Evolutionary conservation across 1,284 basidiomycete genomes (phyloP), one percentile per base, ranked within the genome.

Genomic region (Fomitopsis betulina): DNA sequence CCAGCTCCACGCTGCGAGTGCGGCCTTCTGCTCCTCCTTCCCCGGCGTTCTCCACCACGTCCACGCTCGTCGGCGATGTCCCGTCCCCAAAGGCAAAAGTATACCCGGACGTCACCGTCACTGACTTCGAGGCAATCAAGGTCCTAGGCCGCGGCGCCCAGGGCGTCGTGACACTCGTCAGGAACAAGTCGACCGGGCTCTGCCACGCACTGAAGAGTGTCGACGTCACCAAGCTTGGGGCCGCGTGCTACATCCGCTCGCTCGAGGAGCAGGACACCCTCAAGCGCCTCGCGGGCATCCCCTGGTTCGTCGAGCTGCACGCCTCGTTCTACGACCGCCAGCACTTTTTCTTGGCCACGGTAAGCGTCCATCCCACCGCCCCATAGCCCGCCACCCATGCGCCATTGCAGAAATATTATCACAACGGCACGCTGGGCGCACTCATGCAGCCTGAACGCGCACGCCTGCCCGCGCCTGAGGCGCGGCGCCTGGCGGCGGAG

Each of bases 311-410:
- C 10, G 57, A 61, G 27, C 61, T 70, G n/a, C 50, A 61, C 7
- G 68, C 60, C 6, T 66, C 66, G 55, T 71, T 68, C 52, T 63
- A 69, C 30, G 69, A 70, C 53, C 57, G 54, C 50, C 63, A 63
- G 38, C 65, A 80, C 74, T 64, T 73, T 63, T 66, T 68, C 66
- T 53, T 67, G 57, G 52, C 67, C 30, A 67, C 63, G 62, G 68
- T 70, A 35, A n/a, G 68, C 59, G 39, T 9, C 27, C 8, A 5
- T 39, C 25, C 4, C 17, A 21, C 37, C 12, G 10, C 8, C 13
- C 9, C 9, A 25, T 33, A 5, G 25, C n/a, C 5, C 17, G 13
- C 33, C 30, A 1, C 23, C 21, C 53, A 32, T 10, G 12, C 25
- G 17, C 5, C 23, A 6, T 2, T 4, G 27, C 53, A 70, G 69